phyloP scores from a whole-genome alignment of 352 stramenopile species.

The Pythium diclinum region DNA sequence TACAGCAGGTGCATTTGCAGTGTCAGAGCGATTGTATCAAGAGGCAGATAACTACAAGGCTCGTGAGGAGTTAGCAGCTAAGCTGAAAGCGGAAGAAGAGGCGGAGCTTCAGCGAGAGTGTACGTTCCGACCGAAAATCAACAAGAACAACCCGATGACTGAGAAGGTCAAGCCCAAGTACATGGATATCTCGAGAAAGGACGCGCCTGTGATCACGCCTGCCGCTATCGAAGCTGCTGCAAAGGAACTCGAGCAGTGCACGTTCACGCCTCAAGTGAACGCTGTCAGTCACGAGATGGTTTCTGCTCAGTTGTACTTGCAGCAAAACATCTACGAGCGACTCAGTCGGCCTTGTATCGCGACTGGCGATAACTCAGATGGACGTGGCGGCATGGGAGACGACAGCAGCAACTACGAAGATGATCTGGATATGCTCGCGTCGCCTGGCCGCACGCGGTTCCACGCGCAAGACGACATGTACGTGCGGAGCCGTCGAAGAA shows the following conservation, averaged over 20 bases:
- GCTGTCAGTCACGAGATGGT: slow-evolving; percentile 70
- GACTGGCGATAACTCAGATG: slow-evolving; percentile 6
- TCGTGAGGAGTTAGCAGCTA: slow-evolving; percentile 60
- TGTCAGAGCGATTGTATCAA: slow-evolving; percentile 73
- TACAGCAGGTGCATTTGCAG: slow-evolving; percentile 28
- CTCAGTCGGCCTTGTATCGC: slow-evolving; percentile 60
- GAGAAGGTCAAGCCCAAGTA: slow-evolving; percentile 80
- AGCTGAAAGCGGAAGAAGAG: slow-evolving; percentile 67
- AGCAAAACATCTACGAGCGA: slow-evolving; percentile 84
- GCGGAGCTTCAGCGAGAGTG: slow-evolving; percentile 68
- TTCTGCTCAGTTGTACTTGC: slow-evolving; percentile 78
- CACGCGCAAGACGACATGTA: slow-evolving; percentile 56
- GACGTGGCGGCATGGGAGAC: slow-evolving; percentile 20
- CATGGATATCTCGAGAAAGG: slow-evolving; percentile 41
- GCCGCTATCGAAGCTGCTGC: slow-evolving; percentile 55
- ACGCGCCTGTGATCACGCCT: slow-evolving; percentile 41
- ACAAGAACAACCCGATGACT: slow-evolving; percentile 32
- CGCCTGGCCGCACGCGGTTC: slow-evolving; percentile 14
- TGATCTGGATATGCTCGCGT: slow-evolving; percentile 21
- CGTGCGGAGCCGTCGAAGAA: slow-evolving; percentile 29
- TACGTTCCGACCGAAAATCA: slow-evolving; percentile 72
- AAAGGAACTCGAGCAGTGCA: slow-evolving; percentile 71
- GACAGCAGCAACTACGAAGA: slow-evolving; percentile 23
- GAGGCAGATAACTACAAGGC: slow-evolving; percentile 74
- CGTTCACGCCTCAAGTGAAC: slow-evolving; percentile 79